phyloP scores from a whole-genome alignment of 2,329 filamentous ascomycete genomes.

The Arachnomyces sp. region DNA sequence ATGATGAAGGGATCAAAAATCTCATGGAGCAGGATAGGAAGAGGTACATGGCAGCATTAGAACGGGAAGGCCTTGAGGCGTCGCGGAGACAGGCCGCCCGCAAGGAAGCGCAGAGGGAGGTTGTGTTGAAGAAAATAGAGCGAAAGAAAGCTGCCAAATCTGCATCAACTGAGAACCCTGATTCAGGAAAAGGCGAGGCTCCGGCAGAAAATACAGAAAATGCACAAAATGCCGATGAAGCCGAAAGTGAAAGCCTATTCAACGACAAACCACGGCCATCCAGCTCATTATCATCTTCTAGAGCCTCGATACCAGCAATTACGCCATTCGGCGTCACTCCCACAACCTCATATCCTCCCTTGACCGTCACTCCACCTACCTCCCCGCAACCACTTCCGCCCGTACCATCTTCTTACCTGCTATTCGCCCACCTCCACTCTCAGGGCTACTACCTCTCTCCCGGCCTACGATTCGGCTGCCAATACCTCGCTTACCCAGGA shows the following conservation, averaged over 20 bases:
- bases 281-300: slow-evolving; percentile 6
- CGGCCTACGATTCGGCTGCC: slow-evolving; percentile 85
- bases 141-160: slow-evolving; percentile 25
- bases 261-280: slow-evolving; percentile 7
- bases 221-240: slow-evolving; percentile 5
- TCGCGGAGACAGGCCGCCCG: slow-evolving; percentile 39
- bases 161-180: slow-evolving; percentile 16
- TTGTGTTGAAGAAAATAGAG: slow-evolving; percentile 43
- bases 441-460: slow-evolving; percentile 82
- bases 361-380: slow-evolving; percentile 23
- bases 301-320: slow-evolving; percentile 12
- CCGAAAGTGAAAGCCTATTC: slow-evolving; percentile 5
- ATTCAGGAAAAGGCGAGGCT: slow-evolving; percentile 5
- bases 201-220: slow-evolving; percentile 8
- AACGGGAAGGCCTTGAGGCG: slow-evolving; percentile 48
- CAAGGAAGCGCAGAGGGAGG: slow-evolving; percentile 45
- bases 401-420: slow-evolving; percentile 54
- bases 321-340: slow-evolving; percentile 38
- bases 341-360: slow-evolving; percentile 42
- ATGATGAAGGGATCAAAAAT: slow-evolving; percentile 56
- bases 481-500: slow-evolving; percentile 91
- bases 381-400: slow-evolving; percentile 23
- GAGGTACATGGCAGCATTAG: slow-evolving; percentile 53
- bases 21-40: slow-evolving; percentile 52
- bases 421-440: slow-evolving; percentile 73